phyloP scores from a whole-genome alignment of 257 asterid species.

The Solanum corneliomulleri region DNA sequence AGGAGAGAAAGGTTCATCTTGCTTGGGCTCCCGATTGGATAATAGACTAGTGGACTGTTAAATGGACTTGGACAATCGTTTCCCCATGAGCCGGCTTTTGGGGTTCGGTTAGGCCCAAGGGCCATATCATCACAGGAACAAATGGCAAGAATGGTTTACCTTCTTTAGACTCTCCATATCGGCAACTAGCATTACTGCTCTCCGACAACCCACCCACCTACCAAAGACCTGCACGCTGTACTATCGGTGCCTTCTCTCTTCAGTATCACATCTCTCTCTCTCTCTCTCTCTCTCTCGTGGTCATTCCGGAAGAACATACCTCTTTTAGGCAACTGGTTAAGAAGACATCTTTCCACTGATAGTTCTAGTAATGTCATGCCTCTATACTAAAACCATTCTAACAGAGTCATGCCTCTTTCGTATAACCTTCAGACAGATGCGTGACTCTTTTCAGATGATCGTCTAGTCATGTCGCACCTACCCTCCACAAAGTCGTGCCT shows the following conservation, averaged over 20 bases:
- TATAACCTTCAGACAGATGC: neutral
- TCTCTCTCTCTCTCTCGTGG: neutral
- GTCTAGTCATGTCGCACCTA: neutral
- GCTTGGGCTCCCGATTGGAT: too few species aligned
- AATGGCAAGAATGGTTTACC: neutral
- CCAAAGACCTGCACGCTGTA: neutral
- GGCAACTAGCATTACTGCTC: neutral
- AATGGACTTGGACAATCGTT: too few species aligned
- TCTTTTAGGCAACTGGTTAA: neutral
- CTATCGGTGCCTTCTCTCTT: neutral
- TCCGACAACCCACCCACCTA: neutral
- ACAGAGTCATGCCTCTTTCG: neutral
- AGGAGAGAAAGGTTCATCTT: too few species aligned
- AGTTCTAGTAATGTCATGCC: neutral
- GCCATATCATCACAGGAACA: too few species aligned
- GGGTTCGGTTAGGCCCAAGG: too few species aligned
- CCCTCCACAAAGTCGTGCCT: neutral
- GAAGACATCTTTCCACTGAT: neutral
- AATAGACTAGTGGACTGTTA: too few species aligned
- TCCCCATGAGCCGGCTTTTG: too few species aligned
- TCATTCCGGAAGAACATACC: neutral
- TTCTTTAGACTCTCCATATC: neutral
- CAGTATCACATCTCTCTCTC: neutral
- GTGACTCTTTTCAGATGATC: neutral
- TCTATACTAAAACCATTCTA: neutral